These are phyloP conservation scores for Ceratobasidium theobromae DNA, from an alignment of 1,284 basidiomycete species.

Conservation along the genomic window DNA sequence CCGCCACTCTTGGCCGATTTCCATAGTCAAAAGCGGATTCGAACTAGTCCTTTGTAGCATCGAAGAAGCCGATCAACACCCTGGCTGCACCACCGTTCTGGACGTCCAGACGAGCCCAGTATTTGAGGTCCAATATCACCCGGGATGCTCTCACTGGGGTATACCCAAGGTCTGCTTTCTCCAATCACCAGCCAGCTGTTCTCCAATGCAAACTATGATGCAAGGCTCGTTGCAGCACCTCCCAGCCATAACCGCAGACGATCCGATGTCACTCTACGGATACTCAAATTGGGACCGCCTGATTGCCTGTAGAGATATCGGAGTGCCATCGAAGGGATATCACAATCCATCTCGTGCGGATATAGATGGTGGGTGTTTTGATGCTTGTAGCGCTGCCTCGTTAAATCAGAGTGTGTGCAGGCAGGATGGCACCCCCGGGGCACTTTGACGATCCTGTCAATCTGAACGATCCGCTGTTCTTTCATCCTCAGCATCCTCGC, in stretches of 20 bases:
- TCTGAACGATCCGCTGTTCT: constrained; percentile 22
- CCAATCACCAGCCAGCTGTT: background rate
- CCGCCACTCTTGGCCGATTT: background rate
- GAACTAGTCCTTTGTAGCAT: constrained; percentile 27
- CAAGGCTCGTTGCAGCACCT: constrained; percentile 25
- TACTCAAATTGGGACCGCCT: constrained; percentile 21
- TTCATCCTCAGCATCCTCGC: constrained; percentile 20
- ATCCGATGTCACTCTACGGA: background rate
- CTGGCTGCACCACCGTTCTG: constrained; percentile 2
- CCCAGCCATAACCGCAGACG: background rate
- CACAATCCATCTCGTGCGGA: background rate
- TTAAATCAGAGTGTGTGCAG: background rate
- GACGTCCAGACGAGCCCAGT: background rate
- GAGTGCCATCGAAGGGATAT: background rate
- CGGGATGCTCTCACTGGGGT: constrained; percentile 18
- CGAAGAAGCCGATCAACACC: constrained; percentile 20
- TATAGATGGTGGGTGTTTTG: background rate
- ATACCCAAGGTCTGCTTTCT: constrained; percentile 6
- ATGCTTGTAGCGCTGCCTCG: background rate
- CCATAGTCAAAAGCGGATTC: background rate
- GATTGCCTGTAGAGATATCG: constrained; percentile 23
- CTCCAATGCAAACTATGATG: background rate
- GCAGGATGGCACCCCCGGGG: background rate
- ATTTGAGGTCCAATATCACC: background rate
- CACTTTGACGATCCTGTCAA: constrained; percentile 6